phyloP scores from a whole-genome alignment of 768 basidiomycete genomes.

The Pulveroboletus sp. region DNA sequence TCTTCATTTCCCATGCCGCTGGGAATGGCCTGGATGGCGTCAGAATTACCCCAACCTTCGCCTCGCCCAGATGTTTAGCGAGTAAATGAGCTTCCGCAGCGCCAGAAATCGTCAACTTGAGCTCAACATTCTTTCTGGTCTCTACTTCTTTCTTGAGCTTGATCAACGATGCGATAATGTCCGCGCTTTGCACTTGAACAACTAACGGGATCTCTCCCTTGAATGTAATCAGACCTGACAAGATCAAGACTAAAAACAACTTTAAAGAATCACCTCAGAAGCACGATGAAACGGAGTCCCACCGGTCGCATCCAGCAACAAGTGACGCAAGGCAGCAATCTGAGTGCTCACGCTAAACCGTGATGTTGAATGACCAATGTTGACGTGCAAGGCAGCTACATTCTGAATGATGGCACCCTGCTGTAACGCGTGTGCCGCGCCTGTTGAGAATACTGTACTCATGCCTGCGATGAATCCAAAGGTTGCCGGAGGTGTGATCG shows the following conservation, averaged over 20 bases:
- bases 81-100: conserved; percentile 71
- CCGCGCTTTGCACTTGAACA: conserved; percentile 71
- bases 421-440: conserved; percentile 54
- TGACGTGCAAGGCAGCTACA: conserved; percentile 59
- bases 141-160: conserved; percentile 66
- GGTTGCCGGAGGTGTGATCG: conserved; percentile 55
- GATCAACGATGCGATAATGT: conserved; percentile 77
- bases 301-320: conserved; percentile 44
- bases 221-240: neutral
- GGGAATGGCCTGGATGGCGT: conserved; percentile 72
- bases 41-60: conserved; percentile 69
- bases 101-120: conserved; percentile 63
- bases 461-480: conserved; percentile 54
- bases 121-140: conserved; percentile 34
- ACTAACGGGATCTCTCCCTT: conserved; percentile 75
- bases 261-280: conserved; percentile 36
- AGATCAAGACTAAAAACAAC: neutral
- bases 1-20: conserved; percentile 57
- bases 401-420: conserved; percentile 60
- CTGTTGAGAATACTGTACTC: conserved; percentile 55
- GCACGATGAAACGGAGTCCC: conserved; percentile 40
- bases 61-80: conserved; percentile 66
- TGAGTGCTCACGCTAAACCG: conserved; percentile 73
- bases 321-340: conserved; percentile 65
- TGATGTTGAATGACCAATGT: conserved; percentile 44